These are phyloP conservation scores for Aspergillus taichungensis DNA, from an alignment of 495 filamentous ascomycete genomes.

Conservation along the genomic window DNA sequence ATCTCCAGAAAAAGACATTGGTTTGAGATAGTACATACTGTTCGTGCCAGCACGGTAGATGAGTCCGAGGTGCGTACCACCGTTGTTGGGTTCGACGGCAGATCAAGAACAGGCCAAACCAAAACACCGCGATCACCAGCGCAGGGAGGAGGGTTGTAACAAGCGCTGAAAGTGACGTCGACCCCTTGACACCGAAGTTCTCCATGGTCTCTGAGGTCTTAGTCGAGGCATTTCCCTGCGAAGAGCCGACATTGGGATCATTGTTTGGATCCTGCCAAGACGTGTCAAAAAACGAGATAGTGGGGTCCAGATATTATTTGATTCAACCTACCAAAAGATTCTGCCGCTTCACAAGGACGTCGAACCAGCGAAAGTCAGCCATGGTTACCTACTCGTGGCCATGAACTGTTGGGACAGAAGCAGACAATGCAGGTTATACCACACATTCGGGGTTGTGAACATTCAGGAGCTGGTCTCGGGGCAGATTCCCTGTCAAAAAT, in stretches of 20 bases:
- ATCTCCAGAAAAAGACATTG: neutral
- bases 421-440: neutral
- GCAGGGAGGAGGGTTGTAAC: conserved; percentile 67
- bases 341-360: conserved; percentile 7
- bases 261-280: conserved; percentile 25
- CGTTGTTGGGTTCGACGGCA: conserved; percentile 62
- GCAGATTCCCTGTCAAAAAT: conserved; percentile 5
- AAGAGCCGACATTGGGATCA: conserved; percentile 37
- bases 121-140: conserved; percentile 53
- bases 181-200: conserved; percentile 19
- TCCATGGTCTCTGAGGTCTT: conserved; percentile 26
- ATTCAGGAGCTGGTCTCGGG: neutral
- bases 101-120: conserved; percentile 63
- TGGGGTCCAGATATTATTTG: neutral
- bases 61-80: conserved; percentile 76
- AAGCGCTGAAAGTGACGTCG: conserved; percentile 44
- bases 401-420: neutral
- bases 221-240: conserved; percentile 33
- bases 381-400: conserved; percentile 6
- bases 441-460: too few relatives aligned
- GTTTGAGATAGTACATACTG: conserved; percentile 34
- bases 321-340: conserved; percentile 12
- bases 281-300: too few relatives aligned
- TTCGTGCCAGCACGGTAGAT: conserved; percentile 61
- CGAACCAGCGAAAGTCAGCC: conserved; percentile 4